Conservation (phyloP, 495 filamentous ascomycete species). For the Talaromyces ruber region DNA sequence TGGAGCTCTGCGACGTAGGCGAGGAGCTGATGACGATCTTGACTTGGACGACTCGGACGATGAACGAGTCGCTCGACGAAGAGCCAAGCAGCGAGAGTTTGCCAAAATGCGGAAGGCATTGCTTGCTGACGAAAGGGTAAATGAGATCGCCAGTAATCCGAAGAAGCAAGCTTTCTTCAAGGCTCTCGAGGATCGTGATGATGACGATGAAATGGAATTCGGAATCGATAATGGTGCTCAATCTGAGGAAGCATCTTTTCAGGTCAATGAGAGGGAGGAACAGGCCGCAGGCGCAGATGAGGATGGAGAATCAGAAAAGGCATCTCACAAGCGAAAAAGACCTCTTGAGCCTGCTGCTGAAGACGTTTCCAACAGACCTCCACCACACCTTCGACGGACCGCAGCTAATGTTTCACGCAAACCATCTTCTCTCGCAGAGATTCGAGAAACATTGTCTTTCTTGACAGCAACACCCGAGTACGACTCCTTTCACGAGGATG, state of each 20-base stretch:
- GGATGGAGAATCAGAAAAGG: constrained; percentile 8
- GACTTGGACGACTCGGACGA: constrained; percentile 87
- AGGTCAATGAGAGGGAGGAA: constrained; percentile 20
- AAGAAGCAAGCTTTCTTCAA: constrained; percentile 84
- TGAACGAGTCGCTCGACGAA: constrained; percentile 63
- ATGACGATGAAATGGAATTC: constrained; percentile 69
- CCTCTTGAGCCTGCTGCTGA: constrained; percentile 36
- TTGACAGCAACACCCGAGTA: constrained; percentile 69
- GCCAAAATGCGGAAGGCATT: constrained; percentile 87
- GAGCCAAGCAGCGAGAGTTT: constrained; percentile 79
- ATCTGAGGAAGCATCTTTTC: constrained; percentile 40
- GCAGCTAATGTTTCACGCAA: constrained; percentile 44
- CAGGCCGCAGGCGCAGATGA: constrained; percentile 20
- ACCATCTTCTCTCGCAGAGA: constrained; percentile 64
- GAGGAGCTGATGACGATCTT: constrained; percentile 61
- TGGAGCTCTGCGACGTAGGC: constrained; percentile 72
- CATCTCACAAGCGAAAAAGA: constrained; percentile 45
- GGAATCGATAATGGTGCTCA: constrained; percentile 53
- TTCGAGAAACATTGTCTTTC: constrained; percentile 71
- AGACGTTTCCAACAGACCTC: constrained; percentile 45
- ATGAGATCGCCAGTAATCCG: constrained; percentile 82
- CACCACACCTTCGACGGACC: constrained; percentile 59
- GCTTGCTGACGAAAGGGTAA: constrained; percentile 82
- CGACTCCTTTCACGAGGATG: constrained; percentile 38
- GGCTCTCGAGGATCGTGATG: constrained; percentile 75